phyloP scores from a whole-genome alignment of 2,329 filamentous ascomycete species.

The Ascochyta pisi region DNA sequence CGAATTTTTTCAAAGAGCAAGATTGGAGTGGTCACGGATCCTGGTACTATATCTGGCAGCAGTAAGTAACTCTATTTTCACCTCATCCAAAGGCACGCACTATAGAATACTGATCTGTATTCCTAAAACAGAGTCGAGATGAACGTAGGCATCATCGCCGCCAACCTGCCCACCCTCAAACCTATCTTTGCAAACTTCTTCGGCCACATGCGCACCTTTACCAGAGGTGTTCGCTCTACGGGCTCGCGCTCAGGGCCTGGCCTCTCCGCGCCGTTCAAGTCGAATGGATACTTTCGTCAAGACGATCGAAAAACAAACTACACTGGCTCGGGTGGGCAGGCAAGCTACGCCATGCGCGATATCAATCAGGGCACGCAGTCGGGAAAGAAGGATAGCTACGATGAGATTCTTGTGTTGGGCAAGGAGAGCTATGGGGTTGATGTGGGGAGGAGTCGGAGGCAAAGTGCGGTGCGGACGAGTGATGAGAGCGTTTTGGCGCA shows the following conservation, averaged over 20 bases:
- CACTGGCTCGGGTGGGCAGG: background rate
- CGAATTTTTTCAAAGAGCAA: conserved; percentile 39
- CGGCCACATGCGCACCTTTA: conserved; percentile 29
- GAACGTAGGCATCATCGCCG: conserved; percentile 41
- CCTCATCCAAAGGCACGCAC: conserved; percentile 3
- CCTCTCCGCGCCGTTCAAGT: conserved; percentile 22
- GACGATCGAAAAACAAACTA: conserved; percentile 2
- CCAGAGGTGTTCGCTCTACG: conserved; percentile 16
- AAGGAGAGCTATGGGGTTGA: conserved; percentile 20
- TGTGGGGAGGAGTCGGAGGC: conserved; percentile 10
- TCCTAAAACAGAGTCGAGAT: conserved; percentile 33
- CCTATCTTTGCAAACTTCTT: conserved; percentile 37
- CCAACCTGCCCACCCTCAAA: conserved; percentile 39
- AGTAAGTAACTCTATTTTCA: conserved; percentile 14
- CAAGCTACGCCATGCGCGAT: conserved; percentile 22
- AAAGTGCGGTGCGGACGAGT: conserved; percentile 13
- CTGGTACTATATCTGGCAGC: conserved; percentile 39
- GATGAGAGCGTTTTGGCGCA: conserved; percentile 23
- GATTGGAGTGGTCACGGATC: conserved; percentile 34
- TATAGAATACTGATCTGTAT: conserved; percentile 26
- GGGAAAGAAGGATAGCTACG: conserved; percentile 16
- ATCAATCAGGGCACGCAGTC: conserved; percentile 17
- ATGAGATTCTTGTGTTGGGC: conserved; percentile 19
- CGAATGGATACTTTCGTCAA: conserved; percentile 29
- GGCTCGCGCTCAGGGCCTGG: conserved; percentile 10